These are phyloP conservation scores for Citrus maxima DNA, from an alignment of 345 rosid genomes.

Conservation along the genomic window DNA sequence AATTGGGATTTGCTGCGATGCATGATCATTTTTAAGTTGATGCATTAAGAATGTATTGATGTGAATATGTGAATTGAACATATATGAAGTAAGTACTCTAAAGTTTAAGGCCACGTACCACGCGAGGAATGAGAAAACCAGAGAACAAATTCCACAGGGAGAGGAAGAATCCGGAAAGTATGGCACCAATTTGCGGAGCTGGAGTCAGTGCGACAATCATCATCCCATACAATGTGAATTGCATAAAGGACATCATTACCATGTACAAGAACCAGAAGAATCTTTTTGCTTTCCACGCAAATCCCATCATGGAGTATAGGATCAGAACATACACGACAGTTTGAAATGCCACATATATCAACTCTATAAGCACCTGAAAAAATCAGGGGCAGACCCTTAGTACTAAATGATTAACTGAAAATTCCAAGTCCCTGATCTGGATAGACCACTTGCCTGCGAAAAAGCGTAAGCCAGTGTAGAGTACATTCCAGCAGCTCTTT, in stretches of 20 bases:
- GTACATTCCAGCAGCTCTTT: slow-evolving; percentile 61
- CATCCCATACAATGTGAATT: slow-evolving; percentile 83
- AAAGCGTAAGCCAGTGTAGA: slow-evolving; percentile 53
- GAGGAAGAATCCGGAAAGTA: slow-evolving; percentile 66
- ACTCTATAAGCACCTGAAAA: slow-evolving; percentile 65
- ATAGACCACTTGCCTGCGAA: slow-evolving; percentile 36
- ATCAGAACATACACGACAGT: slow-evolving; percentile 43
- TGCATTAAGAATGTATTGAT: too few species aligned
- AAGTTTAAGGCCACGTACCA: slow-evolving; percentile 30
- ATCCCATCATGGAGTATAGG: slow-evolving; percentile 76
- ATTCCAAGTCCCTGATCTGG: too few species aligned
- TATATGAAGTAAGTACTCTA: not conserved
- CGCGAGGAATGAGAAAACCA: slow-evolving; percentile 69
- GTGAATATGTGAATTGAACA: too few species aligned
- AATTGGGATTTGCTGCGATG: slow-evolving; percentile 59
- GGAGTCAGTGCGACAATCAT: slow-evolving; percentile 79
- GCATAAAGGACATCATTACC: slow-evolving; percentile 41
- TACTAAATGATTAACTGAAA: too few species aligned
- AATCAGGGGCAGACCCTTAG: too few species aligned
- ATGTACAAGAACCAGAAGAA: slow-evolving; percentile 63
- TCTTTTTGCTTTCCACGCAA: slow-evolving; percentile 48
- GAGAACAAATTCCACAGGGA: slow-evolving; percentile 87
- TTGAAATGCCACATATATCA: slow-evolving; percentile 55
- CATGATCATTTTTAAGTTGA: too few species aligned
- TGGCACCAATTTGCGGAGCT: slow-evolving; percentile 60